Base-by-base conservation (phyloP, 148 eudicot genomes). In the Vaccinium myrtillus region DNA sequence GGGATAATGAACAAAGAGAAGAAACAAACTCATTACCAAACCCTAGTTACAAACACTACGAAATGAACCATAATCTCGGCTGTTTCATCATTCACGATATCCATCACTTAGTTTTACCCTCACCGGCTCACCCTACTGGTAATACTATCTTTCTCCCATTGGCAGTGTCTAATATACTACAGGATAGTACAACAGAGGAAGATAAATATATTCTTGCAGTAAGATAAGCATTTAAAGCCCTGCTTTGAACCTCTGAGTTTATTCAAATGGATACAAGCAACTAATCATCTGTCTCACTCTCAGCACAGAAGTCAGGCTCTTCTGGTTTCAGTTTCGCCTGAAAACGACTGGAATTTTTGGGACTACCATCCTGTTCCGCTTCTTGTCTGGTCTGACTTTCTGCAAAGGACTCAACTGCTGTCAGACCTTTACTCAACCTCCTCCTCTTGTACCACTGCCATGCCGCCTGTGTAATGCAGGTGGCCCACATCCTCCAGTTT, bases 401-500 rank as follows among this genome's bases (percentile, higher is more conserved):
- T 39, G 78, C 84, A 16, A 73, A 73, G 14, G 46, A 36, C 48
- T 73, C 76, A 14, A 81, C 82, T n/a, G 88, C 91, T 53, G 84
- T 86, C 6, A 75, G 79, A 70, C 89, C 88, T 78, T 82, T 90
- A 0, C 91, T 87, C 92, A 91, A 81, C 88, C 81, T 89, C 87
- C 95, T 89, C 90, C 90, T 93, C 89, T 88, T 93, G 80, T 77
- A 86, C 70, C 98, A 82, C 39, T 92, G 88, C 98, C 98, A 95
- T 61, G 94, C 97, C 14, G 97, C 98, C 82, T 94, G 97, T 81
- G 94, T 90, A 80, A 94, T 94, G 86, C 97, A 94, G 5, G 98
- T 90, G 0, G 94, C 97, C 98, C 98, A 95, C 3, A 95, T 92
- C 80, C 97, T 85, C 98, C 98, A 95, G 78, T 94, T 94, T 80